Base-by-base conservation (phyloP, 352 stramenopile genomes). In the Aphanomyces cochlioides region DNA sequence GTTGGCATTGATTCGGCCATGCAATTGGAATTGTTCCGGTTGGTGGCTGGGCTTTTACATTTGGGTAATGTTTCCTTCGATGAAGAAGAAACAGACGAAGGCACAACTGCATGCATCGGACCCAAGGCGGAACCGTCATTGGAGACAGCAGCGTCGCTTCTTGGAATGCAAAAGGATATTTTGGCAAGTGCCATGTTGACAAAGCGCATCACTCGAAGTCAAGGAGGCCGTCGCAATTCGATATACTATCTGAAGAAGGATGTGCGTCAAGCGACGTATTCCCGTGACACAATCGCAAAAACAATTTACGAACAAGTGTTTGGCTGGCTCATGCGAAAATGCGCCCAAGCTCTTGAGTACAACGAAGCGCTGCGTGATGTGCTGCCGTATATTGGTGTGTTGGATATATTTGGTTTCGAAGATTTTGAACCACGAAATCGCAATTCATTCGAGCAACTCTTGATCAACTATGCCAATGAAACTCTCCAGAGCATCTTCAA, bases 321-420 rank as follows among this genome's bases (percentile, higher is more conserved):
- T 61, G 91, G 84, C 28, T 95, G 87, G 85, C 80, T 97, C 37
- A 95, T 97, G 82, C 78, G 79, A 45, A 84, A 92, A 66, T 96
- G 87, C 36, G 87, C 85, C 39, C 85, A 73, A 3, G 82, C 85
- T 7, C 69, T 95, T 45, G 85, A 93, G 70, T 90, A 93, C 74
- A 81, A 92, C 78, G 78, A 93, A 74, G 81, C 85, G 59, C 85
- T 86, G 38, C 88, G 80, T 58, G 85, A 92, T 60, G 85, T 92
- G 48, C 78, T 92, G 38, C 85, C 89, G 40, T 90, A 96, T 82
- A 97, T 92, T 72, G 79, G 81, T 72, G 75, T 93, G n/a, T 72
- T 92, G 34, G 88, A 96, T 61, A 92, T 96, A 56, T 96, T 91
- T 78, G 85, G 88, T 10, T 96, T 96, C 78, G 88, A 96, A 72